A percentile compares a stretch with the other conserved stretches of the same genome.
Evolutionary conservation across 208 protist species (phyloP).

Genomic region (Trypanosoma platydactyli): DNA sequence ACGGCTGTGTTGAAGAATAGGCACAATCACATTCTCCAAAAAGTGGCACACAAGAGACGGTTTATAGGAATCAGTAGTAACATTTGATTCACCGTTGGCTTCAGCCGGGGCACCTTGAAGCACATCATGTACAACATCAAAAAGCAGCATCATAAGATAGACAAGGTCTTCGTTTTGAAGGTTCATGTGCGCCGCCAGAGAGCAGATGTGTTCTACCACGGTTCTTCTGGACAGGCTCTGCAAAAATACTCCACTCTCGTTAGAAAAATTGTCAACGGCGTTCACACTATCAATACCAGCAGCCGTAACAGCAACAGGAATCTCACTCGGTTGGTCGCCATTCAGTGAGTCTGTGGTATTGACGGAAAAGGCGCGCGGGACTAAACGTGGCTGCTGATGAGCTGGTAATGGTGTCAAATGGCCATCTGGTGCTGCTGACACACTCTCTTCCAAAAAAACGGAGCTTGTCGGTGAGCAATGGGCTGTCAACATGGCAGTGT

Average conservation of each 20-base stretch:
- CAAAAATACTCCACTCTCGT: not conserved
- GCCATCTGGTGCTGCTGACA: too few species aligned
- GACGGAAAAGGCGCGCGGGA: too few species aligned
- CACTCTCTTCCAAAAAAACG: too few species aligned
- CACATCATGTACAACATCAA: not conserved
- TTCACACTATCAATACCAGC: not conserved
- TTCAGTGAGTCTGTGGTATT: too few species aligned
- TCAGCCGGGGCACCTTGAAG: not conserved
- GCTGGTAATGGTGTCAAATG: too few species aligned
- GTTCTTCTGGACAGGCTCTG: not conserved
- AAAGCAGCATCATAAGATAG: slow-evolving; percentile 2
- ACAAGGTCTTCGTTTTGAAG: not conserved
- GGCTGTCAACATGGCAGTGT: too few species aligned
- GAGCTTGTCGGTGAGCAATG: too few species aligned
- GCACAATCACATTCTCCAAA: not conserved
- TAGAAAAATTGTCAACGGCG: not conserved
- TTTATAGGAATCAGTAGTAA: too few species aligned
- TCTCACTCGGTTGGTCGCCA: too few species aligned
- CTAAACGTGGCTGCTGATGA: too few species aligned
- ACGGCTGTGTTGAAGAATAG: not conserved
- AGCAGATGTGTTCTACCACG: not conserved
- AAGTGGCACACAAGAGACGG: not conserved
- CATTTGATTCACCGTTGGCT: not conserved
- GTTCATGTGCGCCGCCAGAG: not conserved
- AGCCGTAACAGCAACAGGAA: too few species aligned